phyloP scores from a whole-genome alignment of 768 basidiomycete species.

The Tricholoma sp. region DNA sequence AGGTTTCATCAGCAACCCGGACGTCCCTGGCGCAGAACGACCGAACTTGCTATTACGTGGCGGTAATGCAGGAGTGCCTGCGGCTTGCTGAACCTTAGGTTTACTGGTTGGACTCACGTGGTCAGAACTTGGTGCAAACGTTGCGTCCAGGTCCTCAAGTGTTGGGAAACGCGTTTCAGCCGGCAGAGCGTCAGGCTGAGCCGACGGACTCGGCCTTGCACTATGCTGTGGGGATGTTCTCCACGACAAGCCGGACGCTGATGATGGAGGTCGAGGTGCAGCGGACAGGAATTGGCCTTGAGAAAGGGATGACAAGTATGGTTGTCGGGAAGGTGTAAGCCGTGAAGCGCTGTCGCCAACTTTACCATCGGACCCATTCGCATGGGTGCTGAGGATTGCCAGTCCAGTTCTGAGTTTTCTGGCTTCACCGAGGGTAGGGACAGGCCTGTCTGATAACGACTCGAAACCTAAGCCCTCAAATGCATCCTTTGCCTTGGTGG shows the following conservation, averaged over 20 bases:
- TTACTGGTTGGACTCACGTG: constrained; percentile 5
- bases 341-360: constrained; percentile 19
- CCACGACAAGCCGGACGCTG: constrained; percentile 25
- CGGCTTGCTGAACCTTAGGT: constrained; percentile 5
- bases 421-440: constrained; percentile 73
- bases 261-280: constrained; percentile 20
- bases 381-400: constrained; percentile 42
- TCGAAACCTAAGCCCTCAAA: constrained; percentile 69
- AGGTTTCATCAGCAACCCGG: constrained; percentile 17
- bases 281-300: constrained; percentile 29
- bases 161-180: constrained; percentile 82
- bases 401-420: constrained; percentile 67
- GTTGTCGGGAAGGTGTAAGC: constrained; percentile 31
- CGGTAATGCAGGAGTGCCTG: constrained; percentile 5
- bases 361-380: constrained; percentile 21
- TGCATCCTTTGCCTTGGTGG: constrained; percentile 52
- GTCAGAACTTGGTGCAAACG: constrained; percentile 28
- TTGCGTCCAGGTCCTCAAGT: constrained; percentile 74
- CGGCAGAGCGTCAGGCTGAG: constrained; percentile 36
- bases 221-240: constrained; percentile 24
- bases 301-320: constrained; percentile 21
- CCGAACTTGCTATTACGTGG: constrained; percentile 6
- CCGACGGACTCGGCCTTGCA: constrained; percentile 26
- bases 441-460: constrained; percentile 36
- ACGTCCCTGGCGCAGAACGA: constrained; percentile 3